phyloP scores from a whole-genome alignment of 73 alveolate species.

The Symbiodinium pilosum region DNA sequence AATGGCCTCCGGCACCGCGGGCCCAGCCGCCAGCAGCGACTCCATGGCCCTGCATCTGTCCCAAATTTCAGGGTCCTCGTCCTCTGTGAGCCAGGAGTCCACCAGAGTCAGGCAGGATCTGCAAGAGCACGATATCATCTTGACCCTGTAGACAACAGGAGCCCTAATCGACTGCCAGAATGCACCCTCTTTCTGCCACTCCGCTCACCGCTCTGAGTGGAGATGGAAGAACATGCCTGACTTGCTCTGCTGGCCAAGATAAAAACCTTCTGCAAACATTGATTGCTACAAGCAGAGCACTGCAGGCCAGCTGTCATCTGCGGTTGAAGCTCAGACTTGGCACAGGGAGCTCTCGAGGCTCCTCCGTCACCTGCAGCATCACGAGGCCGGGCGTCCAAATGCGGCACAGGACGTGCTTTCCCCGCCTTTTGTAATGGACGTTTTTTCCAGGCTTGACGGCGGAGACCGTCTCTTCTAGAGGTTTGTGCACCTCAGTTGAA shows the following conservation, averaged over 20 bases:
- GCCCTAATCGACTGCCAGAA: too few relatives aligned
- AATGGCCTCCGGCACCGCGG: neutral
- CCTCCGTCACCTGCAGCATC: neutral
- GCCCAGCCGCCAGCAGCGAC: slow-evolving; percentile 13
- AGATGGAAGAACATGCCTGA: slow-evolving; percentile 12
- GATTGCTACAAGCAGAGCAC: neutral
- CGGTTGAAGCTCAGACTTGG: neutral
- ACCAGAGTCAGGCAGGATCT: neutral
- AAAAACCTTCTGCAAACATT: neutral
- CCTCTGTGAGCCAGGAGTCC: neutral
- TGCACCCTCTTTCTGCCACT: neutral
- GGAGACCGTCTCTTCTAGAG: neutral
- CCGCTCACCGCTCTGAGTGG: neutral
- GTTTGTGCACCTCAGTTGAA: neutral
- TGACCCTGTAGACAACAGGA: too few relatives aligned
- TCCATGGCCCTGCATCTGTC: neutral
- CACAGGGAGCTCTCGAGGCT: neutral
- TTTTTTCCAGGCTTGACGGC: slow-evolving; percentile 1
- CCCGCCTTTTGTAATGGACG: neutral
- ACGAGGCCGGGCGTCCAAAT: too few relatives aligned
- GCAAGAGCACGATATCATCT: too few relatives aligned
- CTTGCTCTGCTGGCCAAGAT: neutral
- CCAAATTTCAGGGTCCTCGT: neutral
- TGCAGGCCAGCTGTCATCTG: neutral
- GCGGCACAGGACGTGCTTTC: too few relatives aligned